These are phyloP conservation scores for Microcyclospora pomicola DNA, from an alignment of 2,329 filamentous ascomycete species.

Conservation along the genomic window DNA sequence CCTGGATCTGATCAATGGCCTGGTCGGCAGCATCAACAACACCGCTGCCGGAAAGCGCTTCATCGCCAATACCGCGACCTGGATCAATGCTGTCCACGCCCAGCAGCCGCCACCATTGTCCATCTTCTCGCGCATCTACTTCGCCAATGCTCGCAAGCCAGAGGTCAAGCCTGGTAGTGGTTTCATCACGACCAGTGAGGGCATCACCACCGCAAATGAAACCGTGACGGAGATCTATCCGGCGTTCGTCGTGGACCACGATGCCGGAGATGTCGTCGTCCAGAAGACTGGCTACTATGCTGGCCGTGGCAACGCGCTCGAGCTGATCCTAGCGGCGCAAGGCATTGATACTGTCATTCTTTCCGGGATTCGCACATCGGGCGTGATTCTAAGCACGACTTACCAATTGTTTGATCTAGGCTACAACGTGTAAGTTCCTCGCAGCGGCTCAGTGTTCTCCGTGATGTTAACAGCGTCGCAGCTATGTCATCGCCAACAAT, in stretches of 20 bases:
- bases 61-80: slow-evolving; percentile 22
- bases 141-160: slow-evolving; percentile 20
- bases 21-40: slow-evolving; percentile 23
- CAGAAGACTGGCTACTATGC: slow-evolving; percentile 33
- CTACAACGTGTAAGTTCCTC: slow-evolving; percentile 28
- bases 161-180: slow-evolving; percentile 24
- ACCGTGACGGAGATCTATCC: slow-evolving; percentile 22
- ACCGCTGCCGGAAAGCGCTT: slow-evolving; percentile 22
- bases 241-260: slow-evolving; percentile 20
- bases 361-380: slow-evolving; percentile 29
- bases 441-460: too few species aligned
- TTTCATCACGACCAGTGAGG: slow-evolving; percentile 22
- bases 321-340: slow-evolving; percentile 28
- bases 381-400: slow-evolving; percentile 30
- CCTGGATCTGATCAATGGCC: slow-evolving; percentile 28
- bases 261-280: slow-evolving; percentile 24
- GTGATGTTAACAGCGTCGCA: background rate
- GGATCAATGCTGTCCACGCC: slow-evolving; percentile 29
- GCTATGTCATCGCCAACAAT: slow-evolving; percentile 20
- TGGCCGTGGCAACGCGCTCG: slow-evolving; percentile 27
- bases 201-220: slow-evolving; percentile 17
- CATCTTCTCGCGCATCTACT: slow-evolving; percentile 29
- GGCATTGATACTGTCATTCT: slow-evolving; percentile 29
- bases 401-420: slow-evolving; percentile 33
- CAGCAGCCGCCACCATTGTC: slow-evolving; percentile 22